phyloP scores from a whole-genome alignment of 495 filamentous ascomycete genomes.

The Sphaerosporella brunnea region DNA sequence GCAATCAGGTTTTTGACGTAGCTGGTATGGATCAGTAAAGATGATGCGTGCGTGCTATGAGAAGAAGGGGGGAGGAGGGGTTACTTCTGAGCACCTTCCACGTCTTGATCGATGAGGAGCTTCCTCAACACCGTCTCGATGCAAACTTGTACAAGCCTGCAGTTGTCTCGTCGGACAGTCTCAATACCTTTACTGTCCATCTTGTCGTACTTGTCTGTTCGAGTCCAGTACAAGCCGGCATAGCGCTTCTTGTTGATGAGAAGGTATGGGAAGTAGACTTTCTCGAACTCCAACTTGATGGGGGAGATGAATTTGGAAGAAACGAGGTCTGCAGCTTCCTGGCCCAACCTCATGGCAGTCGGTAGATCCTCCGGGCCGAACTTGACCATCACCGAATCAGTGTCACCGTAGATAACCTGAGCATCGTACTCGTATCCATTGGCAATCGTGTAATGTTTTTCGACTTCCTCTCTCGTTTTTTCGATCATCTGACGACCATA shows the following conservation, averaged over 20 bases:
- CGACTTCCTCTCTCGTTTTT: slow-evolving; percentile 84
- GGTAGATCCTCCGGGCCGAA: slow-evolving; percentile 74
- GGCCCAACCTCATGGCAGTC: slow-evolving; percentile 81
- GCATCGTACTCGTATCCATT: slow-evolving; percentile 92
- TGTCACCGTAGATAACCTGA: slow-evolving; percentile 95
- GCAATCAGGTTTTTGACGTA: slow-evolving; percentile 95
- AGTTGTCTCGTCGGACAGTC: slow-evolving; percentile 93
- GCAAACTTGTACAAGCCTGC: slow-evolving; percentile 81
- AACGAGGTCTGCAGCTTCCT: slow-evolving; percentile 74
- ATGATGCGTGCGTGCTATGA: too few species aligned
- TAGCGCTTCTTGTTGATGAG: slow-evolving; percentile 99
- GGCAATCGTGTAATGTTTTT: slow-evolving; percentile 68
- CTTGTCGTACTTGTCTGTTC: slow-evolving; percentile 87
- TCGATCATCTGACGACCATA: slow-evolving; percentile 98
- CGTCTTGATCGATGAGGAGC: slow-evolving; percentile 83
- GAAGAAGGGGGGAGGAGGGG: too few species aligned
- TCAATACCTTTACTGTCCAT: slow-evolving; percentile 99
- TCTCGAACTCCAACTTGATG: slow-evolving; percentile 98
- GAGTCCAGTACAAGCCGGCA: slow-evolving; percentile 92
- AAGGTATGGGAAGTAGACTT: slow-evolving; percentile 96
- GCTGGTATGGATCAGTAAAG: slow-evolving; percentile 31
- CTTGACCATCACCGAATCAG: slow-evolving; percentile 99
- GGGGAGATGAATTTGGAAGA: slow-evolving; percentile 83
- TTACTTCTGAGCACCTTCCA: slow-evolving; percentile 83
- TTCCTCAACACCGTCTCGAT: slow-evolving; percentile 93